These are phyloP conservation scores for Prunus mume DNA, from an alignment of 306 rosid species.

Conservation along the genomic window DNA sequence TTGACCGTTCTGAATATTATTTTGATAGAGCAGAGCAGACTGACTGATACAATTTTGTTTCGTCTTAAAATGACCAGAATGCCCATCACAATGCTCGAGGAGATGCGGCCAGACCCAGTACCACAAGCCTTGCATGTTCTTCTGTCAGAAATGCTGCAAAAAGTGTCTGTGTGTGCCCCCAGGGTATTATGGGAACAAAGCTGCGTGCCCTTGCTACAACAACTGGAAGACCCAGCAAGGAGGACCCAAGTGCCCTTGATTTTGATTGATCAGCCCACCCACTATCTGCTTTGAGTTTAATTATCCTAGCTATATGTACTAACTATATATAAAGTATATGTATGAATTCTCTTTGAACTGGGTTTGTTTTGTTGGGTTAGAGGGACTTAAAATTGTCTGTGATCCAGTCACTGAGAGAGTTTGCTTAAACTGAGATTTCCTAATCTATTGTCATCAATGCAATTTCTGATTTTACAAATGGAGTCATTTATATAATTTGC, in stretches of 20 bases:
- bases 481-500: not conserved
- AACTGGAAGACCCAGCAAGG: conserved; percentile 93
- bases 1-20: not conserved
- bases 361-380: conserved; percentile 7
- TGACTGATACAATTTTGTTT: not conserved
- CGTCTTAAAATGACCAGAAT: conserved; percentile 49
- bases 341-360: not conserved
- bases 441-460: not conserved
- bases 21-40: not conserved
- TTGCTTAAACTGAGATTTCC: not conserved
- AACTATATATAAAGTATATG: not conserved
- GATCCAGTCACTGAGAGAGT: not conserved
- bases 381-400: not conserved
- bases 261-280: conserved; percentile 15
- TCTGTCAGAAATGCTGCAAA: conserved; percentile 83
- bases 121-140: conserved; percentile 85
- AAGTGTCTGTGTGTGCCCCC: conserved; percentile 89
- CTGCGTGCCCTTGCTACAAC: conserved; percentile 88
- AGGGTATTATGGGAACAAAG: conserved; percentile 86
- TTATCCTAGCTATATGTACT: not conserved
- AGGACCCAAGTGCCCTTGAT: conserved; percentile 86
- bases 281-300: not conserved
- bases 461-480: not conserved
- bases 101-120: conserved; percentile 76
- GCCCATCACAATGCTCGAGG: conserved; percentile 69